Evolutionary conservation across 495 filamentous ascomycete genomes (phyloP).

Genomic region (Filosporella fistucella): DNA sequence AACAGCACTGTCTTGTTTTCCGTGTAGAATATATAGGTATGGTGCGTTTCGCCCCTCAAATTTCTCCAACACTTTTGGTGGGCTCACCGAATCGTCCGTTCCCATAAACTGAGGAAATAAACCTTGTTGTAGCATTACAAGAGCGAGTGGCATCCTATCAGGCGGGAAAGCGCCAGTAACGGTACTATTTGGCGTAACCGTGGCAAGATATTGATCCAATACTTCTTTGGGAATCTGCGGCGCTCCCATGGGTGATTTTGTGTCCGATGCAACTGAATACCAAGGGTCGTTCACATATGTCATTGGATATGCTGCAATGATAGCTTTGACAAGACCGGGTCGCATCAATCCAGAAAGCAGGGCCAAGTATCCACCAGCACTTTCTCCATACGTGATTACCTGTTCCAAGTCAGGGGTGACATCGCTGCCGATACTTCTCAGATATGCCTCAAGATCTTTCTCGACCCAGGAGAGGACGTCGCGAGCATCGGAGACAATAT

Average conservation of each 20-base stretch:
- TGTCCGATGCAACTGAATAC: neutral
- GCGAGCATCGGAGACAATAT: conserved; percentile 43
- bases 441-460: neutral
- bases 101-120: conserved; percentile 5
- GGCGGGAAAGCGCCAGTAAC: conserved; percentile 11
- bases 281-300: conserved; percentile 6
- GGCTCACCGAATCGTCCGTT: conserved; percentile 5
- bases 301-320: conserved; percentile 19
- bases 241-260: conserved; percentile 3
- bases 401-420: conserved; percentile 4
- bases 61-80: conserved; percentile 7
- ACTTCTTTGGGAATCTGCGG: neutral
- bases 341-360: conserved; percentile 26
- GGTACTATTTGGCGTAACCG: neutral
- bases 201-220: neutral
- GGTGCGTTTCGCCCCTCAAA: too few relatives aligned
- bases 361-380: conserved; percentile 31
- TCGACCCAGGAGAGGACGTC: conserved; percentile 48
- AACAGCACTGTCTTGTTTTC: conserved; percentile 15
- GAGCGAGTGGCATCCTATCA: conserved; percentile 1
- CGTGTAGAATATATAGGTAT: conserved; percentile 14
- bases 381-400: conserved; percentile 16
- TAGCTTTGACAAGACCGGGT: conserved; percentile 8
- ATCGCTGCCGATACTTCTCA: conserved; percentile 5
- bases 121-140: conserved; percentile 8